Conservation (phyloP, 2,329 filamentous ascomycete genomes). For the Hypoxylon sp. region DNA sequence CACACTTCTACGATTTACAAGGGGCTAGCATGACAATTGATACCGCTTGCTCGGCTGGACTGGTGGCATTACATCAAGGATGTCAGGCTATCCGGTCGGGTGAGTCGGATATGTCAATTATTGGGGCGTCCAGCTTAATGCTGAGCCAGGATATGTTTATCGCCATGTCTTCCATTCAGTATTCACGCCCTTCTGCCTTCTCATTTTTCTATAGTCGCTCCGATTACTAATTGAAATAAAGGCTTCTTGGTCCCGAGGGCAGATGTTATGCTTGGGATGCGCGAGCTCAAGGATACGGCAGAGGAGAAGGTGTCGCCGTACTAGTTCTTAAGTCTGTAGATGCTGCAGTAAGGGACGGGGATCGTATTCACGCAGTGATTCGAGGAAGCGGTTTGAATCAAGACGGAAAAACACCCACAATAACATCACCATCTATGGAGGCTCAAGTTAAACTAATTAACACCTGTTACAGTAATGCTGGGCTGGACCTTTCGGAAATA, state of each 20-base stretch:
- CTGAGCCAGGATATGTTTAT: background rate
- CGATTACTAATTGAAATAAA: no score
- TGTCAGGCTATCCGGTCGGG: conserved; percentile 4
- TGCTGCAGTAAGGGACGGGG: conserved; percentile 38
- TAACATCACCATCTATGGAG: conserved; percentile 60
- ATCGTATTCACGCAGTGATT: conserved; percentile 57
- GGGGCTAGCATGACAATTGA: no score
- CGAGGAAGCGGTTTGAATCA: conserved; percentile 57
- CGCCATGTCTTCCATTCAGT: conserved; percentile 1
- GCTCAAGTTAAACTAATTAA: conserved; percentile 57
- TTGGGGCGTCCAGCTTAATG: conserved; percentile 31
- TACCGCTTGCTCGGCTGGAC: no score
- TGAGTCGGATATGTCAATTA: conserved; percentile 48
- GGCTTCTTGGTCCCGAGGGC: no score
- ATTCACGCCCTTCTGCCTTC: no score
- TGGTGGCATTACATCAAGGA: conserved; percentile 40
- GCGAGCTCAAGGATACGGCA: no score
- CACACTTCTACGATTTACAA: no score
- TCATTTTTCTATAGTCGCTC: no score
- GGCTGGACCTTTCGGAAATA: conserved; percentile 43
- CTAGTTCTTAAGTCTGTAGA: no score
- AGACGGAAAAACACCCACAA: conserved; percentile 61
- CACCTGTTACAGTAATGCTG: conserved; percentile 54
- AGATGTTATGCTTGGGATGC: no score
- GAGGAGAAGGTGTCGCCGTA: no score